phyloP scores from a whole-genome alignment of 129 eudicot species.

The Centrapalus pauciflorus region DNA sequence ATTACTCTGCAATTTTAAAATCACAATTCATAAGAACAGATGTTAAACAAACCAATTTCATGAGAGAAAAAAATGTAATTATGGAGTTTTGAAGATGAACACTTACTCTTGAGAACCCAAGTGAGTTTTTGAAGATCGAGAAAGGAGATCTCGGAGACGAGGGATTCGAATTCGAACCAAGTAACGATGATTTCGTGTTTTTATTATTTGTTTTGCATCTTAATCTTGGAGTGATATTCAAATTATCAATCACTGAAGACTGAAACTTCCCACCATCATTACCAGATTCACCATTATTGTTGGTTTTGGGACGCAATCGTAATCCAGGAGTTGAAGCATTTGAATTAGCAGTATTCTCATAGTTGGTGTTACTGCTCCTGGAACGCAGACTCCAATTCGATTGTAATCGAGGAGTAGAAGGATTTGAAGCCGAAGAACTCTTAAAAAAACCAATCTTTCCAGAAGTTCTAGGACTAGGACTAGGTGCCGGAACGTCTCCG shows the following conservation, averaged over 20 bases:
- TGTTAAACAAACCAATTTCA: not conserved
- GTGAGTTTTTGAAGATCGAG: constrained; percentile 65
- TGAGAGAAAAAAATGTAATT: not conserved
- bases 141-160: constrained; percentile 97
- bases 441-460: constrained; percentile 32
- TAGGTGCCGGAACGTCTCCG: constrained; percentile 12
- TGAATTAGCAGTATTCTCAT: not conserved
- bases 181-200: constrained; percentile 22
- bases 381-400: constrained; percentile 30
- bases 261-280: constrained; percentile 1
- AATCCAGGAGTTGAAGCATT: constrained; percentile 42
- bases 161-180: constrained; percentile 50
- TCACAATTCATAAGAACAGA: not conserved
- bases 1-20: constrained; percentile 48
- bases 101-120: constrained; percentile 77
- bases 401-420: constrained; percentile 51
- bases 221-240: constrained; percentile 44
- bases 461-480: constrained; percentile 29
- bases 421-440: constrained; percentile 12
- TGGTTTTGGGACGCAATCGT: constrained; percentile 34
- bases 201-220: constrained; percentile 45
- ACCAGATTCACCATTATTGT: not conserved
- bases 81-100: not conserved
- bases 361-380: constrained; percentile 15
- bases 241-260: constrained; percentile 26